A percentile compares a stretch with the other conserved stretches of the same genome.
phyloP scores from a whole-genome alignment of 495 filamentous ascomycete species.

The Pseudevernia furfuracea region DNA sequence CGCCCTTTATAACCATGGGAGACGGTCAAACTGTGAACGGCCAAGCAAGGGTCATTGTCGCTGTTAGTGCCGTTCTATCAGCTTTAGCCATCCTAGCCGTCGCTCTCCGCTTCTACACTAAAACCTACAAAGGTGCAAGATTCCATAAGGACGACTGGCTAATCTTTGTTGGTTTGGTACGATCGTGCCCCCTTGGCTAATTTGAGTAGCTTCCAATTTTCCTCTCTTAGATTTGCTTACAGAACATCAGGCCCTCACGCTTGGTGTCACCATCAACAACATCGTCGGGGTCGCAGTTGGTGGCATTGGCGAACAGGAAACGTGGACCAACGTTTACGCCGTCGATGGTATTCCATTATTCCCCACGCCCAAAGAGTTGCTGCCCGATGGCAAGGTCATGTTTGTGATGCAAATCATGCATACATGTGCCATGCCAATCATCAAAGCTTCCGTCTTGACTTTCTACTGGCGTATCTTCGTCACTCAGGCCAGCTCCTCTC shows the following conservation, averaged over 20 bases:
- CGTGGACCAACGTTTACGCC: not conserved
- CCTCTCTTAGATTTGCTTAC: not conserved
- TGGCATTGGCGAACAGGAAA: constrained; percentile 17
- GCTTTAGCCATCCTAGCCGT: constrained; percentile 31
- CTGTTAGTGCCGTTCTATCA: constrained; percentile 28
- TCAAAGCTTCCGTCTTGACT: constrained; percentile 31
- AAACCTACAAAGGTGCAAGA: constrained; percentile 27
- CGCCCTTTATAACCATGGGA: not conserved
- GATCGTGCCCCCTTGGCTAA: constrained; percentile 1
- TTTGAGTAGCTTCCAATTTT: not conserved
- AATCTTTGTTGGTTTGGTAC: constrained; percentile 33
- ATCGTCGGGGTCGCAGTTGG: constrained; percentile 18
- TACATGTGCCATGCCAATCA: constrained; percentile 30
- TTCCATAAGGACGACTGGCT: constrained; percentile 34
- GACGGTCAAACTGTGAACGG: constrained; percentile 6
- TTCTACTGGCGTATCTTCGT: constrained; percentile 18
- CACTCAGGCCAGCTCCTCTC: not conserved
- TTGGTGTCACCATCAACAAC: constrained; percentile 17
- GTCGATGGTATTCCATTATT: not conserved
- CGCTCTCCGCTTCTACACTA: constrained; percentile 30
- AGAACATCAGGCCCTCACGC: constrained; percentile 8
- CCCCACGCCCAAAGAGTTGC: constrained; percentile 2
- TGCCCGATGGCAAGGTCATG: constrained; percentile 16
- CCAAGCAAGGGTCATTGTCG: constrained; percentile 6
- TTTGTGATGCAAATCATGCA: constrained; percentile 28